Evolutionary conservation across 192 early-diverging fungal species (phyloP).

Genomic region (Kappamyces sp.): DNA sequence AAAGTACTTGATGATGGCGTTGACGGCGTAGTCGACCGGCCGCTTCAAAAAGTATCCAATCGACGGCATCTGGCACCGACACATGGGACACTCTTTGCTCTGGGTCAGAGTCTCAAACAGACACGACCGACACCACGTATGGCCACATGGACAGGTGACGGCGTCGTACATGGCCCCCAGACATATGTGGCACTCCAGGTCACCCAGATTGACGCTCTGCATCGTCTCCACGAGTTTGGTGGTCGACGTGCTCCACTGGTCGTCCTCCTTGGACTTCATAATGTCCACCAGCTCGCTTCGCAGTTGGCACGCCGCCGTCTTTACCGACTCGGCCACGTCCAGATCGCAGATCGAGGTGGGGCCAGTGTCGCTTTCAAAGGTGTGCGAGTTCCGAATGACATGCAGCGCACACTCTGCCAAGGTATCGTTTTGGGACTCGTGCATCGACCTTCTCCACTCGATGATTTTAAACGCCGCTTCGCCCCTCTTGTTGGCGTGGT

Average conservation of each 20-base stretch:
- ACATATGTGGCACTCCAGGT: conserved; percentile 61
- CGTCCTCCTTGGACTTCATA: not conserved
- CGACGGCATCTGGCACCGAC: conserved; percentile 1
- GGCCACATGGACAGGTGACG: conserved; percentile 57
- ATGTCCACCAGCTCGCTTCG: not conserved
- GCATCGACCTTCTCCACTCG: not conserved
- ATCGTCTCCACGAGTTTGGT: no score
- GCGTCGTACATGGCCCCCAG: conserved; percentile 43
- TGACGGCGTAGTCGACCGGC: not conserved
- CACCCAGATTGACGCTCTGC: conserved; percentile 4
- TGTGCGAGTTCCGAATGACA: no score
- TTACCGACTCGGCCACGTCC: no score
- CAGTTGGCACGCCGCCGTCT: not conserved
- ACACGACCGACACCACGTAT: conserved; percentile 54
- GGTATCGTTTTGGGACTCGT: no score
- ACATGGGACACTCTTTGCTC: conserved; percentile 26
- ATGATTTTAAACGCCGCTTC: conserved; percentile 11
- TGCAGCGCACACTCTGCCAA: no score
- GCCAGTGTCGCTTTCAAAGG: no score
- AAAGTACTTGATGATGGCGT: not conserved
- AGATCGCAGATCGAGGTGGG: no score
- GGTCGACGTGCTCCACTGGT: not conserved
- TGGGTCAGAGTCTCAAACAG: conserved; percentile 49
- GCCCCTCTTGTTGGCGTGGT: conserved; percentile 10
- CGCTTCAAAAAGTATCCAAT: conserved; percentile 3